Evolutionary conservation across 495 filamentous ascomycete genomes (phyloP).

Genomic region (Penicillium egyptiacum): DNA sequence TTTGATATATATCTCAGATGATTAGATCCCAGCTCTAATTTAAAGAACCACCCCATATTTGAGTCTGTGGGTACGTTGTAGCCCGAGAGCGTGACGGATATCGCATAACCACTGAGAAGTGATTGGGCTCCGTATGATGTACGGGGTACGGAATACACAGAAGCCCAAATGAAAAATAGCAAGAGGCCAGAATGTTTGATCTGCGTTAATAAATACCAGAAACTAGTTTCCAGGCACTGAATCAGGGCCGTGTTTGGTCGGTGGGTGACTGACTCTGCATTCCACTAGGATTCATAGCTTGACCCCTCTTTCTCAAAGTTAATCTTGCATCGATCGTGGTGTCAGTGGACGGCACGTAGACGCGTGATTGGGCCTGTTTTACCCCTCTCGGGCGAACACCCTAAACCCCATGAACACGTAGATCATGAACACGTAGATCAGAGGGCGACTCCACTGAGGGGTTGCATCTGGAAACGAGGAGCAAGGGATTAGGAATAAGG

Average conservation of each 20-base stretch:
- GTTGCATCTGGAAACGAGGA: background rate
- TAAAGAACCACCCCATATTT: background rate
- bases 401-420: conserved; percentile 1
- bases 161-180: background rate
- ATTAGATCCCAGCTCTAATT: background rate
- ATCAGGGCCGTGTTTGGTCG: background rate
- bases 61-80: background rate
- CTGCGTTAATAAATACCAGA: background rate
- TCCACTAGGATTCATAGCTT: background rate
- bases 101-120: background rate
- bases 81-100: background rate
- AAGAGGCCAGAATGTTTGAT: background rate
- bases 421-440: conserved; percentile 10
- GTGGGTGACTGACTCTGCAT: background rate
- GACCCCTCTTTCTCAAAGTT: background rate
- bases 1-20: background rate
- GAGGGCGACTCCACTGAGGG: background rate
- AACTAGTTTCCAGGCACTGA: background rate
- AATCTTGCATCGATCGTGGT: conserved; percentile 12
- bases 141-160: no score
- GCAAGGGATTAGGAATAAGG: background rate
- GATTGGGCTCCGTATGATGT: background rate
- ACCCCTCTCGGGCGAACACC: conserved; percentile 1
- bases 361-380: conserved; percentile 10
- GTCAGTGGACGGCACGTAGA: background rate